These are phyloP conservation scores for Gonapodya sp. DNA, from an alignment of 192 early-diverging fungal species.

Conservation along the genomic window DNA sequence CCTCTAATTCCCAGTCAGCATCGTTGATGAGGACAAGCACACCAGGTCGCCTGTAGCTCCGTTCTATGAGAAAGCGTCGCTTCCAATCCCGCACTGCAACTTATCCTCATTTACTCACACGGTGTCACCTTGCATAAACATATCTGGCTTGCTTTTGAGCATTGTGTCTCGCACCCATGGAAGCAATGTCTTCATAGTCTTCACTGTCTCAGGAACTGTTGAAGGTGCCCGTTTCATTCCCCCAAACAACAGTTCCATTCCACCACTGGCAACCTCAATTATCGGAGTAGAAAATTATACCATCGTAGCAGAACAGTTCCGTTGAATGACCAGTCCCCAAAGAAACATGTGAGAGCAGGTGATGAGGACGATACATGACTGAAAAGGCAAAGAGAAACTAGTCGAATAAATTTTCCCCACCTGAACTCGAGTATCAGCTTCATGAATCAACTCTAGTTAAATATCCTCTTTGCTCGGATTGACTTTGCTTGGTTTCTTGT, in stretches of 20 bases:
- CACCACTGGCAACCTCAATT: conserved; percentile 45
- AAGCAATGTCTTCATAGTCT: conserved; percentile 60
- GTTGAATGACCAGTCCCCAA: no score
- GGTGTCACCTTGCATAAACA: conserved; percentile 72
- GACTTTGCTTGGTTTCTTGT: not conserved
- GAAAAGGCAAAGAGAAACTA: no score
- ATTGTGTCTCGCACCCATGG: conserved; percentile 55
- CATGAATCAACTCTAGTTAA: not conserved
- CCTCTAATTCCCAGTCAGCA: conserved; percentile 92
- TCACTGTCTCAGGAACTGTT: conserved; percentile 31
- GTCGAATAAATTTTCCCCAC: no score
- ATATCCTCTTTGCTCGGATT: not conserved
- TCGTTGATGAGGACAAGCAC: conserved; percentile 93
- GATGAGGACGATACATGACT: no score
- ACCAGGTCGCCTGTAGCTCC: conserved; percentile 80
- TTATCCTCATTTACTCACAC: conserved; percentile 66
- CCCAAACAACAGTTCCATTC: conserved; percentile 86
- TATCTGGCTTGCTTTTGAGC: conserved; percentile 66
- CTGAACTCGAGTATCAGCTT: not conserved
- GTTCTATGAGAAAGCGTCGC: no score
- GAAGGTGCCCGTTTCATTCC: conserved; percentile 50
- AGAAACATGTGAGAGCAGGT: no score
- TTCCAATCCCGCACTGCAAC: no score
- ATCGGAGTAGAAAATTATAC: not conserved
- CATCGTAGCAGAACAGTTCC: no score